phyloP scores from a whole-genome alignment of 108 stramenopile species.

The Cyclotella choctawhatcheeana region DNA sequence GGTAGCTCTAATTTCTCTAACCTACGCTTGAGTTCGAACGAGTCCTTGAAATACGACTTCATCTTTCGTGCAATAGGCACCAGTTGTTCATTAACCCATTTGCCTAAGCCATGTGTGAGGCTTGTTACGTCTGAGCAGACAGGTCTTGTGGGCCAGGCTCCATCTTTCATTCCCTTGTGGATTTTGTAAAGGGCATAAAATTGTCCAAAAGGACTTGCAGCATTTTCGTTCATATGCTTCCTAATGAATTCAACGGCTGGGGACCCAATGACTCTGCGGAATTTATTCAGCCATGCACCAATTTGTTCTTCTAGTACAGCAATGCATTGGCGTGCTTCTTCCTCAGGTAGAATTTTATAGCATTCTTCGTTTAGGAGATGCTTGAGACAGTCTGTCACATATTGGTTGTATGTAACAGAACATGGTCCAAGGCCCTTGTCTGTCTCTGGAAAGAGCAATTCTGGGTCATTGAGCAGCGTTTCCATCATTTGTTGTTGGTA shows the following conservation, averaged over 20 bases:
- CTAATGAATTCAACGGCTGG: not conserved
- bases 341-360: not conserved
- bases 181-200: conserved; percentile 24
- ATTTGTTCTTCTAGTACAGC: not conserved
- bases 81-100: conserved; percentile 17
- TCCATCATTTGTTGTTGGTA: not conserved
- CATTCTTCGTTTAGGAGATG: not conserved
- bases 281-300: not conserved
- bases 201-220: conserved; percentile 7
- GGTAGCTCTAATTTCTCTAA: not conserved
- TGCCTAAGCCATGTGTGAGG: conserved; percentile 18
- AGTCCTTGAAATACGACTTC: conserved; percentile 16
- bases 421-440: conserved; percentile 5
- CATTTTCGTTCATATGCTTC: not conserved
- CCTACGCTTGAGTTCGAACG: conserved; percentile 5
- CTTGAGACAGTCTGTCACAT: conserved; percentile 2
- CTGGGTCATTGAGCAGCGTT: not conserved
- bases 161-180: too few relatives aligned
- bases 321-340: not conserved
- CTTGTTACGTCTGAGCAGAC: conserved; percentile 17
- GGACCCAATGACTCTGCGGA: not conserved
- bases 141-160: not conserved
- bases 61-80: not conserved
- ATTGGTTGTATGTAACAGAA: conserved; percentile 1
- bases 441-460: not conserved